Evolutionary conservation across 106 monocot genomes (phyloP), one percentile per base, ranked within the genome.

Genomic region (Hemerocallis citrina): DNA sequence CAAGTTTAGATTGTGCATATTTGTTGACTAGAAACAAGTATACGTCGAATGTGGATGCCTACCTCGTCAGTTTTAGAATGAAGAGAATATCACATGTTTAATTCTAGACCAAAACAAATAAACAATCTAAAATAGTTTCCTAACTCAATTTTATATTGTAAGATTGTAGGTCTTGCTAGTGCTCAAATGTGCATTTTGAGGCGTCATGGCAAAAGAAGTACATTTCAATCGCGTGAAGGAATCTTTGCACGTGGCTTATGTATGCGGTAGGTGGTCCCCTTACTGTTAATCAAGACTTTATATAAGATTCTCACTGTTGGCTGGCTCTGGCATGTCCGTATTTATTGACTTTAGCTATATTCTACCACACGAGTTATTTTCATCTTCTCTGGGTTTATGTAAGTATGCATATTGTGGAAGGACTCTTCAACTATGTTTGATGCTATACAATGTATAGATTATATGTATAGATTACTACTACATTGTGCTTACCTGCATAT

Each of bases 101-200:
- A n/a, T n/a, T n/a, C n/a, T n/a, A n/a, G n/a, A n/a, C n/a, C n/a
- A n/a, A n/a, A n/a, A n/a, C n/a, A n/a, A n/a, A n/a, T n/a, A n/a
- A n/a, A n/a, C n/a, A n/a, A n/a, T n/a, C n/a, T n/a, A n/a, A n/a
- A n/a, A n/a, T n/a, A n/a, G n/a, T n/a, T n/a, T n/a, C 25, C 20
- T 48, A 69, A 58, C 35, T 10, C 11, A 49, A 42, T 45, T 21
- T 77, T 34, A 20, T 17, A 32, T 59, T 62, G 57, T 27, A 62
- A 95, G 94, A 74, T 89, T 89, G 94, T 95, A 67, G 94, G 89
- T 51, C 57, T 95, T 28, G 67, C 71, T 58, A 71, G 61, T n/a
- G 57, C 60, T 76, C 75, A 48, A 68, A 47, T 95, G 64, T 90
- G 83, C 63, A 86, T 95, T 64, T 89, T 86, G 89, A 84, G 78